A percentile compares a stretch with the other conserved stretches of the same genome.
These are phyloP conservation scores for Penicillium atrosanguineum DNA, from an alignment of 495 filamentous ascomycete species.

Conservation along the genomic window DNA sequence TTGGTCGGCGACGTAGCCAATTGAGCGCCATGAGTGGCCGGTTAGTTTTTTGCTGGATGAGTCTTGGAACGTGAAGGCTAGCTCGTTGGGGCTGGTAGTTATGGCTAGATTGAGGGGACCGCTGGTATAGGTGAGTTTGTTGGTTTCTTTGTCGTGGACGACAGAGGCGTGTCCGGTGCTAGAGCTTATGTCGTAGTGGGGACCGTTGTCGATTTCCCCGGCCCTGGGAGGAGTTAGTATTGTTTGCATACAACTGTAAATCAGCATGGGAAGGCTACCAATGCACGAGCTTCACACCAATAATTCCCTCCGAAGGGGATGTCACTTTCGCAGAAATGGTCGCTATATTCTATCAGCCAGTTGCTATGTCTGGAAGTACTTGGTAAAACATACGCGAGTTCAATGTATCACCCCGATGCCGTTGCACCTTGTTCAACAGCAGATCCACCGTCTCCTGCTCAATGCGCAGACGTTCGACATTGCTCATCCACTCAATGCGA, in stretches of 20 bases:
- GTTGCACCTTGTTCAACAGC: slow-evolving; percentile 42
- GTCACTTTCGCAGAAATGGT: slow-evolving; percentile 39
- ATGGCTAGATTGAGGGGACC: slow-evolving; percentile 55
- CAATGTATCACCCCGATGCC: slow-evolving; percentile 54
- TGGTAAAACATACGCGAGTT: slow-evolving; percentile 46
- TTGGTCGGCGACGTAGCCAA: slow-evolving; percentile 55
- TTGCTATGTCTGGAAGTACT: background rate
- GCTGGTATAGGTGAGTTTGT: slow-evolving; percentile 52
- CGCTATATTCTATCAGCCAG: slow-evolving; percentile 8
- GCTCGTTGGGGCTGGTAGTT: slow-evolving; percentile 50
- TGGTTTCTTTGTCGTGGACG: slow-evolving; percentile 34
- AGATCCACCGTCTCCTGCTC: slow-evolving; percentile 37
- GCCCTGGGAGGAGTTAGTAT: slow-evolving; percentile 25
- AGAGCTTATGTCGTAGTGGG: slow-evolving; percentile 61
- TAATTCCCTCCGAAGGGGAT: slow-evolving; percentile 57
- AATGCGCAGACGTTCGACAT: slow-evolving; percentile 39
- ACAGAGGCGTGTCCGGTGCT: slow-evolving; percentile 44
- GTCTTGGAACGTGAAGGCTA: slow-evolving; percentile 55
- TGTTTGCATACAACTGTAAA: background rate
- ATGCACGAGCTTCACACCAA: slow-evolving; percentile 63
- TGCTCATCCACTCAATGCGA: slow-evolving; percentile 48
- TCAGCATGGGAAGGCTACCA: slow-evolving; percentile 43
- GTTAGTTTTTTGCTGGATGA: slow-evolving; percentile 50
- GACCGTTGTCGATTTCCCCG: slow-evolving; percentile 49
- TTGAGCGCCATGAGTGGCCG: slow-evolving; percentile 57